Conservation (phyloP, 345 rosid species). For the Eutrema heterophyllum region DNA sequence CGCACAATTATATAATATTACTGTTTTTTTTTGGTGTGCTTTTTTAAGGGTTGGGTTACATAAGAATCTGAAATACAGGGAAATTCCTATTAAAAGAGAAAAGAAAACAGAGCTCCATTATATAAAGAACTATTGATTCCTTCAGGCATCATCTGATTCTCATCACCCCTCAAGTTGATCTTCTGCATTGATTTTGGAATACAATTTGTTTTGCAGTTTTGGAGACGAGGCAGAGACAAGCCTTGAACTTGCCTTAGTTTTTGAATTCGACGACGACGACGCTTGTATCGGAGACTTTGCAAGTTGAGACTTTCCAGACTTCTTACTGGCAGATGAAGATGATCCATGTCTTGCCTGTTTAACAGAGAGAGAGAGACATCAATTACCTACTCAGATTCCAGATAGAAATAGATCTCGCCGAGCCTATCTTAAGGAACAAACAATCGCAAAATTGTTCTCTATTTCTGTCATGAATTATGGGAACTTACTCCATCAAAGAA, state of each 20-base stretch:
- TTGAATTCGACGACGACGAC: neutral
- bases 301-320: conserved; percentile 46
- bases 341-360: conserved; percentile 51
- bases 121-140: neutral
- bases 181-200: conserved; percentile 36
- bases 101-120: conserved; percentile 5
- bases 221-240: conserved; percentile 35
- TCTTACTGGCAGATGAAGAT: conserved; percentile 46
- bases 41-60: conserved; percentile 3
- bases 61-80: conserved; percentile 5
- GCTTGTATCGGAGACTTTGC: conserved; percentile 18
- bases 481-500: conserved; percentile 94
- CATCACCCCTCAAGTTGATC: conserved; percentile 27
- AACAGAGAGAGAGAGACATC: conserved; percentile 10
- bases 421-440: neutral
- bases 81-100: neutral
- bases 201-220: conserved; percentile 34
- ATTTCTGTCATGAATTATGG: neutral
- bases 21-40: neutral
- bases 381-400: conserved; percentile 1
- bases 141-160: neutral
- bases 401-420: neutral
- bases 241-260: conserved; percentile 23
- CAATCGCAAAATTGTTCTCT: neutral
- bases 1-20: neutral